Evolutionary conservation across 441 rosid genomes (phyloP), one percentile per base, ranked within the genome.

Genomic region (Pelargonium myrrhifolium): DNA sequence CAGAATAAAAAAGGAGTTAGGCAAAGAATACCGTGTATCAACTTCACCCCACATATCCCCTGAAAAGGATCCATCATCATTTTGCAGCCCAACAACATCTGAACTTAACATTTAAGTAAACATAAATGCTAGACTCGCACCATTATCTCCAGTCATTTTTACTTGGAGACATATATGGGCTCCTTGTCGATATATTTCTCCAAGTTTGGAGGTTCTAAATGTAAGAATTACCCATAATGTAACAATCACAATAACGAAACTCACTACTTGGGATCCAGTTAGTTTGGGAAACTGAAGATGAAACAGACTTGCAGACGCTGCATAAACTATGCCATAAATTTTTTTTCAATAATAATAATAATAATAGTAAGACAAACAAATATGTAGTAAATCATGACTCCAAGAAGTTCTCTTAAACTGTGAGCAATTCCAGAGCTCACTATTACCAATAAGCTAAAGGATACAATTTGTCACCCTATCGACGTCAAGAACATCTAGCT

Each of bases 1-100:
- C 17, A 10, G 68, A 39, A 64, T 55, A 62, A 65, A 12, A 74
- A 4, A 42, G 12, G 61, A 28, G 15, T 2, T 9, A 9, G 18
- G 47, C 35, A 66, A 70, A 68, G 22, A 59, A 65, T 70, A 94
- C 97, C 91, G 76, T 21, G 94, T 79, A 80, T 94, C 99, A 70
- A 88, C 84, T 83, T 94, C 97, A 63, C 96, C 98, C 97, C 97
- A 94, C 20, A 81, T 82, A 69, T 89, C 99, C 64, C 97, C 97
- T 1, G 92, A 78, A 79, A 91, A 89, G 49, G 97, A 94, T 58
- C 97, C 99, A 71, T 94, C 97, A 71, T 85, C 92, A 72, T 94
- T 87, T 78, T 89, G 97, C 75, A 89, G 68, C 10, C 83, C 82
- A 68, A 77, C 77, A 74, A 94, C 15, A 81, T 88, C 99, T 93